Percentiles rank a stretch among this genome's conserved stretches.
phyloP scores from a whole-genome alignment of 2,329 filamentous ascomycete species.

The Talaromyces amestolkiae region DNA sequence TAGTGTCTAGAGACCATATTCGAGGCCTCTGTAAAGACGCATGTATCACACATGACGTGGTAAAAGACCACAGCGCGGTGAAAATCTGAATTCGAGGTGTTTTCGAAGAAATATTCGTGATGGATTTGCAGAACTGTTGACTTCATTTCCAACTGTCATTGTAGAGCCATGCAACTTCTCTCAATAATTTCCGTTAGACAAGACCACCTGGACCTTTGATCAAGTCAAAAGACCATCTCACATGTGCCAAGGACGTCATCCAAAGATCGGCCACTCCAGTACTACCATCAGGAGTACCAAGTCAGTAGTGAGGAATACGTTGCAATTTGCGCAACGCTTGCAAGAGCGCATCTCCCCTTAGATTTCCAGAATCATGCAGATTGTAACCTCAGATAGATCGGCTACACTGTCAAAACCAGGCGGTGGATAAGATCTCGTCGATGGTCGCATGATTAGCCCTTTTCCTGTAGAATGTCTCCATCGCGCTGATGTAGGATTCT shows the following conservation, averaged over 20 bases:
- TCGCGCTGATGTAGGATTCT: not conserved
- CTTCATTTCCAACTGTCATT: no score
- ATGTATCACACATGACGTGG: no score
- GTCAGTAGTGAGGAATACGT: constrained; percentile 34
- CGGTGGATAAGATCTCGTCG: not conserved
- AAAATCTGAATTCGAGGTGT: no score
- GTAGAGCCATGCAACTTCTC: no score
- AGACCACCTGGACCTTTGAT: constrained; percentile 29
- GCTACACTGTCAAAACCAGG: not conserved
- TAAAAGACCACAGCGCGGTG: no score
- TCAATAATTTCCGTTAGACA: no score
- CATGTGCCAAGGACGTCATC: constrained; percentile 39
- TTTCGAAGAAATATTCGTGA: no score
- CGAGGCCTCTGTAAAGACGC: no score
- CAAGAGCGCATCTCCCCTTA: constrained; percentile 44
- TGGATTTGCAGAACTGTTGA: no score
- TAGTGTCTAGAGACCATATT: no score
- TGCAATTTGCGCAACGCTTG: constrained; percentile 44
- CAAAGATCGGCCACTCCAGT: constrained; percentile 20
- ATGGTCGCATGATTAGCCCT: not conserved
- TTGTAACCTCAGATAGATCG: not conserved
- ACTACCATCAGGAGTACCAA: not conserved
- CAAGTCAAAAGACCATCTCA: constrained; percentile 39
- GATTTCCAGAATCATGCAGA: constrained; percentile 32
- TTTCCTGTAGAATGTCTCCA: not conserved